phyloP scores from a whole-genome alignment of 1,284 basidiomycete genomes.

The Boletus semigastroideus region DNA sequence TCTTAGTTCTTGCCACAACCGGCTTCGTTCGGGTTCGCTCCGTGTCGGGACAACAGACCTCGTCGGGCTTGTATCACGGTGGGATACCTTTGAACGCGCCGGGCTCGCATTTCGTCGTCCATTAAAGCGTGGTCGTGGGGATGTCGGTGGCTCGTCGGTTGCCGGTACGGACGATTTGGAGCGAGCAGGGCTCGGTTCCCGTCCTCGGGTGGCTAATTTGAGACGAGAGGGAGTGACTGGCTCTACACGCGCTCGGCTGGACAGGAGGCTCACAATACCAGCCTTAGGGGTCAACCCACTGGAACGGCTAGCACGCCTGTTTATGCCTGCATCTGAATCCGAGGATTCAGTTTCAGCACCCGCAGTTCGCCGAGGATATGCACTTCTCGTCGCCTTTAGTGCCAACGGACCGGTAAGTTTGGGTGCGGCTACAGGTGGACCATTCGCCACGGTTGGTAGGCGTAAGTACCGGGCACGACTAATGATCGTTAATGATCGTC shows the following conservation, averaged over 20 bases:
- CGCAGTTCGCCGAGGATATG: conserved; percentile 32
- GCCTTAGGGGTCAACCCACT: conserved; percentile 25
- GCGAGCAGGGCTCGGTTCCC: conserved; percentile 41
- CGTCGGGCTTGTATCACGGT: conserved; percentile 33
- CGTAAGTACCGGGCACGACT: conserved; percentile 70
- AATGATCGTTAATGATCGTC: conserved; percentile 21
- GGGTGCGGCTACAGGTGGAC: conserved; percentile 22
- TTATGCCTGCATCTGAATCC: conserved; percentile 27
- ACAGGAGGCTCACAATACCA: conserved; percentile 42
- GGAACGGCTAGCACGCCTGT: conserved; percentile 28
- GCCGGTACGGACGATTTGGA: conserved; percentile 33
- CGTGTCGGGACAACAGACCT: conserved; percentile 25
- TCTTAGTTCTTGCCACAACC: conserved; percentile 60
- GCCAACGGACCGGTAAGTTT: conserved; percentile 21
- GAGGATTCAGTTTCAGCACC: conserved; percentile 34
- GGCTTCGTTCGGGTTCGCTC: conserved; percentile 41
- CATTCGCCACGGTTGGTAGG: conserved; percentile 50
- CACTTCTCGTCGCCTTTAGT: conserved; percentile 25
- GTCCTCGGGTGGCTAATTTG: conserved; percentile 32
- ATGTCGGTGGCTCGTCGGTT: conserved; percentile 33
- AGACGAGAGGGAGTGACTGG: conserved; percentile 28
- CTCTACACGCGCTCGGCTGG: conserved; percentile 37
- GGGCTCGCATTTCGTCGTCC: conserved; percentile 30
- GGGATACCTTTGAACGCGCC: conserved; percentile 29
- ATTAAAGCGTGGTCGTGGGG: conserved; percentile 27